Base-by-base conservation (phyloP, 805 yeast species). In the Suhomyces xylopsoci region DNA sequence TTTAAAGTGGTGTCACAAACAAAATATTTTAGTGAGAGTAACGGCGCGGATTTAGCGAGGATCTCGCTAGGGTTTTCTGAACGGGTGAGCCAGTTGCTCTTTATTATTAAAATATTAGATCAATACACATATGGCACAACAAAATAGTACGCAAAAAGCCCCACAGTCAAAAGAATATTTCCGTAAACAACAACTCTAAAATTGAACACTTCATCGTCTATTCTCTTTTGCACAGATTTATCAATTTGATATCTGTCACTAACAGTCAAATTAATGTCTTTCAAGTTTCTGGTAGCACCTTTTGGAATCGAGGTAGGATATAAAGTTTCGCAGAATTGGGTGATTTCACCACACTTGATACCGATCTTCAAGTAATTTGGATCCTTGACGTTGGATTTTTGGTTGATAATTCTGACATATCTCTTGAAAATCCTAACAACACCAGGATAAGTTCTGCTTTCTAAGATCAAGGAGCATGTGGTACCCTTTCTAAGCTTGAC, bases 401-500 rank as follows among this genome's bases (percentile, higher is more conserved):
- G 86, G 70, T 92, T 94, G 62, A 94, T 91, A 49, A 76, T 77
- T 64, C 87, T 83, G 49, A 88, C 72, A 68, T 89, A 91, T 15
- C 81, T 73, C 60, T 85, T 81, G 79, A 94, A 93, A 43, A 93
- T 81, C n/a, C 76, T 77, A 50, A 86, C 85, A 38, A 89, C 90
- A 7, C 88, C 90, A 43, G 82, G 82, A 67, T 89, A 81, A 5
- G 90, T 84, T 68, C 91, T 81, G 41, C 94, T 79, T 51, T 83
- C 75, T 54, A 90, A 73, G 52, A 94, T 90, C 61, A 94, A 78
- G 58, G 79, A 74, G 62, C 90, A 86, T 0, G 98, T 87, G 32
- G 87, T 82, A 10, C 97, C 97, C 73, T 90, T 90, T 71, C 97
- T 82, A 68, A 94, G 87, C 76, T 94, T 94, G 58, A 93, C 88